A percentile compares a stretch with the other conserved stretches of the same genome.
These are phyloP conservation scores for Cryptococcus sp. DNA, from an alignment of 1,284 basidiomycete species.

Conservation along the genomic window DNA sequence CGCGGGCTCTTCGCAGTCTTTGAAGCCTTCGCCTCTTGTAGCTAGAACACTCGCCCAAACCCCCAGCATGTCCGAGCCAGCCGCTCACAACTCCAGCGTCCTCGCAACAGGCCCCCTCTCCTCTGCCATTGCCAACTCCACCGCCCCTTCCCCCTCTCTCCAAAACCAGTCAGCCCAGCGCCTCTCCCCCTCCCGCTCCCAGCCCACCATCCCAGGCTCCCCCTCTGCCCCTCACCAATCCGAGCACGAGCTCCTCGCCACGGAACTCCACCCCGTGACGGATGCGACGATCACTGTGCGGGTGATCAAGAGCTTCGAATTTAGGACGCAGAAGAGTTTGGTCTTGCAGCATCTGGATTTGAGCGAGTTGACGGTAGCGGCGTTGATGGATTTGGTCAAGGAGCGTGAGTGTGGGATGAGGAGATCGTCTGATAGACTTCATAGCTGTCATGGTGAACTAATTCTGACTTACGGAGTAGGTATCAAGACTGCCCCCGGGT, in stretches of 20 bases:
- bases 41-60: too few species aligned
- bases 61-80: too few species aligned
- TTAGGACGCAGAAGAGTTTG: conserved; percentile 81
- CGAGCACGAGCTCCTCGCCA: conserved; percentile 29
- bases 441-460: background rate
- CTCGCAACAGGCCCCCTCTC: too few species aligned
- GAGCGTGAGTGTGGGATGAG: conserved; percentile 45
- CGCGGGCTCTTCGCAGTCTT: too few species aligned
- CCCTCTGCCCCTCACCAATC: background rate
- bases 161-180: too few species aligned
- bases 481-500: conserved; percentile 67
- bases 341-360: conserved; percentile 80
- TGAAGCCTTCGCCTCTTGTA: too few species aligned
- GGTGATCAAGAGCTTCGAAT: conserved; percentile 93
- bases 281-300: conserved; percentile 57
- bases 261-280: conserved; percentile 30
- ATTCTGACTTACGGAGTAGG: conserved; percentile 52
- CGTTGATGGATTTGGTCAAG: conserved; percentile 69
- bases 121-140: too few species aligned
- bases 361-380: conserved; percentile 67
- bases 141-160: too few species aligned
- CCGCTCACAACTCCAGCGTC: too few species aligned
- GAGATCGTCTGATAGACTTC: background rate
- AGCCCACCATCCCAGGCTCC: background rate
- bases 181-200: background rate